Conservation (phyloP, 306 rosid genomes). For the Medicago arabica region DNA sequence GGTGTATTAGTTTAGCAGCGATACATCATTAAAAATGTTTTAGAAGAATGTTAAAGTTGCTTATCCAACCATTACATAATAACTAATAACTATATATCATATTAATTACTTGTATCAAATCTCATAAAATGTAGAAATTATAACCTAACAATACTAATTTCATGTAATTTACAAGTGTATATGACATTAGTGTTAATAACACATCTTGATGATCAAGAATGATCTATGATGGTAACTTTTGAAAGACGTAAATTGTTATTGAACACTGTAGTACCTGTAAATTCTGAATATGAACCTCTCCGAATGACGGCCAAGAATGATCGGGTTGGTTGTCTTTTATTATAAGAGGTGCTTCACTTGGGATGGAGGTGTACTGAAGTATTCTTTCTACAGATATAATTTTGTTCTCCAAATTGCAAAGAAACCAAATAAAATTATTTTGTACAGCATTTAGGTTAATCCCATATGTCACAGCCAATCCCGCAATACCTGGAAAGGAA, state of each 20-base stretch:
- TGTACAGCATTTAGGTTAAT: slow-evolving; percentile 66
- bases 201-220: not conserved
- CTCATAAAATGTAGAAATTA: not conserved
- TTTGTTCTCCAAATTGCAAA: slow-evolving; percentile 69
- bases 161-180: not conserved
- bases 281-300: slow-evolving; percentile 72
- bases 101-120: slow-evolving; percentile 1
- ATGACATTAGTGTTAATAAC: not conserved
- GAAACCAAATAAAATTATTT: slow-evolving; percentile 53
- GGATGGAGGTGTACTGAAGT: slow-evolving; percentile 68
- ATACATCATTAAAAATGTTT: not conserved
- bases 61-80: not conserved
- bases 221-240: not conserved
- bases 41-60: not conserved
- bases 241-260: not conserved
- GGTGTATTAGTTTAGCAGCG: not conserved
- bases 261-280: slow-evolving; percentile 58
- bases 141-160: not conserved
- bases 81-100: not conserved
- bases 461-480: slow-evolving; percentile 89
- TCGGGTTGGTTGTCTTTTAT: slow-evolving; percentile 63
- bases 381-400: slow-evolving; percentile 89
- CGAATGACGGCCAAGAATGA: slow-evolving; percentile 70
- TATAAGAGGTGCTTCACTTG: slow-evolving; percentile 80
- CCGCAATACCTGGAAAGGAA: slow-evolving; percentile 36